phyloP scores from a whole-genome alignment of 768 basidiomycete genomes.

The Pleurotus tuoliensis region DNA sequence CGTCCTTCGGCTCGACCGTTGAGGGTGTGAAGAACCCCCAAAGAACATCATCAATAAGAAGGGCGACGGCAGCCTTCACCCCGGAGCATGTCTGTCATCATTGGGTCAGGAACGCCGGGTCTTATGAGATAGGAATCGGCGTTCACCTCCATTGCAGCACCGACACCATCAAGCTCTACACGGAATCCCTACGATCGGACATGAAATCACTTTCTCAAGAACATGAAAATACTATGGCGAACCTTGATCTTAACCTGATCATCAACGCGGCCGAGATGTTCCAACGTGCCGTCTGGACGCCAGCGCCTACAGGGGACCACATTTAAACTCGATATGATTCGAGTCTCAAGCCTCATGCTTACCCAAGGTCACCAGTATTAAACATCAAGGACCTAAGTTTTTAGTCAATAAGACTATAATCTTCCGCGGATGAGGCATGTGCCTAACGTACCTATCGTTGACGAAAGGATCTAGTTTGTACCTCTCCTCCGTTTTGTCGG shows the following conservation, averaged over 20 bases:
- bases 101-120: neutral
- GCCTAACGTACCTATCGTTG: slow-evolving; percentile 25
- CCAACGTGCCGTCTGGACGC: slow-evolving; percentile 47
- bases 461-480: slow-evolving; percentile 49
- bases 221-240: neutral
- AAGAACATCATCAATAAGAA: slow-evolving; percentile 45
- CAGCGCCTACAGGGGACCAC: slow-evolving; percentile 25
- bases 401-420: slow-evolving; percentile 18
- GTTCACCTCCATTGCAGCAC: slow-evolving; percentile 53
- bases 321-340: neutral
- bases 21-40: slow-evolving; percentile 45
- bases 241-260: slow-evolving; percentile 61
- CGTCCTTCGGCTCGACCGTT: slow-evolving; percentile 23
- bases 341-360: neutral
- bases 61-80: slow-evolving; percentile 43
- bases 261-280: slow-evolving; percentile 56
- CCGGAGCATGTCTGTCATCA: slow-evolving; percentile 31
- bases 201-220: neutral
- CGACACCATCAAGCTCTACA: slow-evolving; percentile 59
- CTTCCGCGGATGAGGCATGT: neutral
- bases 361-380: slow-evolving; percentile 57
- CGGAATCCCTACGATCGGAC: slow-evolving; percentile 40
- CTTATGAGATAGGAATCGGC: neutral
- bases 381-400: slow-evolving; percentile 44
- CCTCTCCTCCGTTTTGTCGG: slow-evolving; percentile 49